A percentile compares a stretch with the other conserved stretches of the same genome.
phyloP scores from a whole-genome alignment of 108 stramenopile species.

The Cylindrotheca fusiformis region DNA sequence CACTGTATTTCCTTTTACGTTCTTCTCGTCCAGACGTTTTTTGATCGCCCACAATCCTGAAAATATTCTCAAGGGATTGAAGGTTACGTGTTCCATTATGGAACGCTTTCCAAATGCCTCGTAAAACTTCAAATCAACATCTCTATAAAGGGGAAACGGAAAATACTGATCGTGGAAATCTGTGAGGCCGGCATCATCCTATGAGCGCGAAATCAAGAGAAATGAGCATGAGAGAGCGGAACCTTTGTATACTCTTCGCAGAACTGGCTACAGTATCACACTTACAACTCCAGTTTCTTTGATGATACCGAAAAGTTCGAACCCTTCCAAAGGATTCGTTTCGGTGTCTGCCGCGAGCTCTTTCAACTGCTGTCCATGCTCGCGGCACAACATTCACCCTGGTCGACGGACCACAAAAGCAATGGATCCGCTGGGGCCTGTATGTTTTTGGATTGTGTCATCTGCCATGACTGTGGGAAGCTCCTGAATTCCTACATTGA shows the following conservation, averaged over 20 bases:
- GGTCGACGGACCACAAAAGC: conserved; percentile 64
- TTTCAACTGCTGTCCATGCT: conserved; percentile 72
- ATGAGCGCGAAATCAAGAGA: neutral
- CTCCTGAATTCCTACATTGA: conserved; percentile 16
- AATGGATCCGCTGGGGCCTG: conserved; percentile 15
- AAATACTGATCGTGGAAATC: conserved; percentile 65
- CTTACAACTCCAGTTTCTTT: conserved; percentile 75
- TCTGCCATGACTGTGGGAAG: conserved; percentile 1
- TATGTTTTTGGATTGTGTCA: conserved; percentile 14
- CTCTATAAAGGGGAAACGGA: conserved; percentile 59
- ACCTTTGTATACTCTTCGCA: neutral
- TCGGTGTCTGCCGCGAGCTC: conserved; percentile 41
- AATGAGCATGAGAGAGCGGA: conserved; percentile 1
- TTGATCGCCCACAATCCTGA: conserved; percentile 7
- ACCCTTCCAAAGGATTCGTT: conserved; percentile 36
- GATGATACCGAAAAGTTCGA: conserved; percentile 55
- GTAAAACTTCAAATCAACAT: conserved; percentile 64
- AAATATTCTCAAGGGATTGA: conserved; percentile 41
- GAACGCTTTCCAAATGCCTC: conserved; percentile 57
- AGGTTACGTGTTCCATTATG: conserved; percentile 16
- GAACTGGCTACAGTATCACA: neutral
- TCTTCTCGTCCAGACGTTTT: conserved; percentile 54
- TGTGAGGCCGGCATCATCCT: conserved; percentile 70
- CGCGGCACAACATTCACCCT: conserved; percentile 86
- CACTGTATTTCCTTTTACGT: conserved; percentile 65